Percentiles rank a stretch among this genome's conserved stretches.
Conservation (phyloP, 2,329 filamentous ascomycete species). For the Epichloe baconii region DNA sequence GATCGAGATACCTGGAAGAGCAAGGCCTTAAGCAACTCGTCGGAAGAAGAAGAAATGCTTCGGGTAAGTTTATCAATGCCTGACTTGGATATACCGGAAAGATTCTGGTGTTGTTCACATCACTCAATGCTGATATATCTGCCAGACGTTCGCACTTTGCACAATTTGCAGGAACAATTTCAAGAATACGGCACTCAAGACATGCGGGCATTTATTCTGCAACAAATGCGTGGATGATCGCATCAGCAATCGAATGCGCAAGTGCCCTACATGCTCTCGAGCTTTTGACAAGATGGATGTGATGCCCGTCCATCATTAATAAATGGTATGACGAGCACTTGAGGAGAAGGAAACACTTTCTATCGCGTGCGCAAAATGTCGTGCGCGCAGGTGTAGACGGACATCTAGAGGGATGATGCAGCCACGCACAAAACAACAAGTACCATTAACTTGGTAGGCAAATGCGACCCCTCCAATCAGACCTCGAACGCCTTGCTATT, state of each 20-base stretch:
- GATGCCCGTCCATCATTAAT: conserved; percentile 53
- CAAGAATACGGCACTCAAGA: conserved; percentile 87
- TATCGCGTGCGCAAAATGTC: background rate
- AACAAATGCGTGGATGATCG: conserved; percentile 80
- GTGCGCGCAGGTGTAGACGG: background rate
- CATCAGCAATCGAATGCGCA: conserved; percentile 77
- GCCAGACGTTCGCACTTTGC: conserved; percentile 46
- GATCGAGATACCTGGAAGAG: conserved; percentile 76
- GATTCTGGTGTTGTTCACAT: background rate
- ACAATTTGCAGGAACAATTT: conserved; percentile 86
- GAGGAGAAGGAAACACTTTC: background rate
- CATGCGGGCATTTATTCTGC: conserved; percentile 92
- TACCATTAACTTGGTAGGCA: background rate
- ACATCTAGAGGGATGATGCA: background rate
- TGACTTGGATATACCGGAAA: too few relatives aligned
- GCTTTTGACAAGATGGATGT: conserved; percentile 85
- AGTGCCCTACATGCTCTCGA: conserved; percentile 88
- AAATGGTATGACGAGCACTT: background rate
- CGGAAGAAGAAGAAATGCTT: conserved; percentile 72
- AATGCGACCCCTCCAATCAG: background rate
- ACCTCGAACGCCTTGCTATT: background rate
- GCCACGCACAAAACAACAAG: background rate
- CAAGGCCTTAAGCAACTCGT: conserved; percentile 69
- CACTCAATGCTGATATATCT: conserved; percentile 11
- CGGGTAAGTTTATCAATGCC: conserved; percentile 47